A percentile compares a stretch with the other conserved stretches of the same genome.
Conservation (phyloP, 495 filamentous ascomycete species). For the Sabuloglossum arenarium region DNA sequence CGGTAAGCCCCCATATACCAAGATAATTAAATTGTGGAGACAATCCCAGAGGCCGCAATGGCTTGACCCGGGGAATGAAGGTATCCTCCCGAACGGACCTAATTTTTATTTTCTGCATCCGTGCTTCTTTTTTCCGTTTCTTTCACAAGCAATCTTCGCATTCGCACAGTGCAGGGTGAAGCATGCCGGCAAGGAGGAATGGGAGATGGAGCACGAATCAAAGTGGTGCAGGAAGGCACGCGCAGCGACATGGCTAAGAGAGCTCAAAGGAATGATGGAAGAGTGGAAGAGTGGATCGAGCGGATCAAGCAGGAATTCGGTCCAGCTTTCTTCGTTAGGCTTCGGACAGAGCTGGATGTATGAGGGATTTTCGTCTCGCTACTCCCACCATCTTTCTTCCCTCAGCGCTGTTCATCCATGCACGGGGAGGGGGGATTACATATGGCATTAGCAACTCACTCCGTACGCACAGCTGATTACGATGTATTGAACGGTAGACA, state of each 20-base stretch:
- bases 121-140: too few species aligned
- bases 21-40: background rate
- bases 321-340: background rate
- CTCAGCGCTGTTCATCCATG: background rate
- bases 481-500: too few species aligned
- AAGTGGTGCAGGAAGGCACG: background rate
- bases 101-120: background rate
- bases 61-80: background rate
- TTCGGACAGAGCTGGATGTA: background rate
- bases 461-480: too few species aligned
- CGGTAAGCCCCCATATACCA: background rate
- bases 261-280: background rate
- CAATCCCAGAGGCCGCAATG: background rate
- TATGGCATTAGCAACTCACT: too few species aligned
- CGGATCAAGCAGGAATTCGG: background rate
- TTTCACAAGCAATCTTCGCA: too few species aligned
- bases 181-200: background rate
- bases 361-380: slow-evolving; percentile 1
- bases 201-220: background rate
- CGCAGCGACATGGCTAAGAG: background rate
- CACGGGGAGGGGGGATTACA: too few species aligned
- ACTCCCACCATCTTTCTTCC: background rate
- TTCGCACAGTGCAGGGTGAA: background rate
- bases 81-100: background rate
- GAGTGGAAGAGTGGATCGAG: background rate